Conservation (phyloP, 164 flowering plant genomes). For the Litsea cubeba region DNA sequence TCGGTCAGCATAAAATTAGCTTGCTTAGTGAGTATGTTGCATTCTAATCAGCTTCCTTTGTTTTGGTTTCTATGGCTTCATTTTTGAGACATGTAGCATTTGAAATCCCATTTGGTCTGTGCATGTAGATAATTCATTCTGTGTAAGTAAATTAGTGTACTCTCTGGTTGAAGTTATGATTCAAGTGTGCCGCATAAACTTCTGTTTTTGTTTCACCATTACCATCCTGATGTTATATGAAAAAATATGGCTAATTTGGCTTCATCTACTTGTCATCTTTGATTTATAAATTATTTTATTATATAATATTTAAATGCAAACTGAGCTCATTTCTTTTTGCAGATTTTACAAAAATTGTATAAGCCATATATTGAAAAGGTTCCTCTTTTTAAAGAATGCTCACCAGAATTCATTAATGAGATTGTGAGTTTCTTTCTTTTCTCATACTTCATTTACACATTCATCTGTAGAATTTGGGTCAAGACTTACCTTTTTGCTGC, state of each 20-base stretch:
- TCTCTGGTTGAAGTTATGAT: background rate
- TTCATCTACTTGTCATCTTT: background rate
- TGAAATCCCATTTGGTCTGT: too few species aligned
- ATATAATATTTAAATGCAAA: too few species aligned
- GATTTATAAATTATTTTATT: too few species aligned
- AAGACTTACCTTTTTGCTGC: background rate
- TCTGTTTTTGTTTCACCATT: too few species aligned
- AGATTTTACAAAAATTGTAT: slow-evolving; percentile 79
- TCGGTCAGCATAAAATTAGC: too few species aligned
- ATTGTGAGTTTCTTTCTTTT: slow-evolving; percentile 53
- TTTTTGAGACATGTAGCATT: too few species aligned
- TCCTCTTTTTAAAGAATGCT: slow-evolving; percentile 77
- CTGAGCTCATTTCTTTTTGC: slow-evolving; percentile 20
- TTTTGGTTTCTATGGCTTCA: too few species aligned
- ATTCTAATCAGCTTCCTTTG: too few species aligned
- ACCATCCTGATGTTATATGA: too few species aligned
- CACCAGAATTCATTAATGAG: slow-evolving; percentile 70
- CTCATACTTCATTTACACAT: background rate
- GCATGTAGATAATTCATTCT: too few species aligned
- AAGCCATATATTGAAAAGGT: slow-evolving; percentile 48
- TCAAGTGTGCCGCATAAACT: background rate
- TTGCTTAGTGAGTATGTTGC: too few species aligned
- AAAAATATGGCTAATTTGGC: background rate
- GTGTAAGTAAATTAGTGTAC: background rate
- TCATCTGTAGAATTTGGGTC: background rate